Conservation (phyloP, 331 rosid species). For the Quercus phellos region DNA sequence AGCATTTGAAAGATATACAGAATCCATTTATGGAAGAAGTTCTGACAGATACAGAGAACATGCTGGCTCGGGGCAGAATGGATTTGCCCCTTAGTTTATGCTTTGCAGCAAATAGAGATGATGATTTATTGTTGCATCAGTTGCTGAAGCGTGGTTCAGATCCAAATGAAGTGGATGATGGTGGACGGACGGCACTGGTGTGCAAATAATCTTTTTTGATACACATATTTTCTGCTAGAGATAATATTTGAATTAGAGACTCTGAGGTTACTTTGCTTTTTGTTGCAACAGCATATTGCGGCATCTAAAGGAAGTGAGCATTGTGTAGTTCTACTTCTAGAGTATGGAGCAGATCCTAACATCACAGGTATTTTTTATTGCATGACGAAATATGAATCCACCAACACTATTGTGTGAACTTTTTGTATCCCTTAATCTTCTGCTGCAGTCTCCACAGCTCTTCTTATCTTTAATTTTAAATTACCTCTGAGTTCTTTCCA, state of each 20-base stretch:
- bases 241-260: neutral
- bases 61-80: conserved; percentile 53
- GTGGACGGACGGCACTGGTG: conserved; percentile 63
- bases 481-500: neutral
- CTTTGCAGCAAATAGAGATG: conserved; percentile 56
- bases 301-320: conserved; percentile 47
- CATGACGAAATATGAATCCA: neutral
- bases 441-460: neutral
- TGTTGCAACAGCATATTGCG: conserved; percentile 55
- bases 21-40: conserved; percentile 40
- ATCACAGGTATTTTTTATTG: conserved; percentile 39
- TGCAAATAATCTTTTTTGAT: conserved; percentile 6
- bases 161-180: conserved; percentile 53
- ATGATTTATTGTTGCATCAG: conserved; percentile 41
- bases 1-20: conserved; percentile 41
- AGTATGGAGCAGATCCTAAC: conserved; percentile 60
- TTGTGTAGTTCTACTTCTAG: conserved; percentile 50
- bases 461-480: neutral
- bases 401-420: neutral
- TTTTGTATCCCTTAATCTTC: neutral
- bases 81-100: conserved; percentile 55
- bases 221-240: neutral
- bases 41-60: conserved; percentile 48
- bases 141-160: conserved; percentile 54
- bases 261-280: neutral